A percentile compares a stretch with the other conserved stretches of the same genome.
These are phyloP conservation scores for Acacia melanoxylon DNA, from an alignment of 306 rosid species.

Conservation along the genomic window DNA sequence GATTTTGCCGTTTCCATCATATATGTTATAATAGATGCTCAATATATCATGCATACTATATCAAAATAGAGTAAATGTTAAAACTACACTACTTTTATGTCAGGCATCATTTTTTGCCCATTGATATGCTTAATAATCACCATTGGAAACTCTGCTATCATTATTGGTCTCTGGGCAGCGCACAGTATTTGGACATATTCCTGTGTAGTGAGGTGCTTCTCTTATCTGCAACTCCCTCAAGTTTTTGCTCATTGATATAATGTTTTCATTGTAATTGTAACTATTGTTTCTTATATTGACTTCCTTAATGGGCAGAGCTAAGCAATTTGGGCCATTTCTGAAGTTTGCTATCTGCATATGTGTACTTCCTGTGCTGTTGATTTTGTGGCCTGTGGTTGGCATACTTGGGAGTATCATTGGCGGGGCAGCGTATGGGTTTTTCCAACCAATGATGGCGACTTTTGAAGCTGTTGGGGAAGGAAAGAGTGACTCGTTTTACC, in stretches of 20 bases:
- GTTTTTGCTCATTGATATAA: conserved; percentile 7
- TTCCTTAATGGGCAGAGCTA: conserved; percentile 57
- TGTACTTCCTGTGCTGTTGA: conserved; percentile 64
- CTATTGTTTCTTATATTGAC: conserved; percentile 27
- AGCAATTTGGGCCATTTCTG: conserved; percentile 72
- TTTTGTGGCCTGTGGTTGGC: conserved; percentile 69
- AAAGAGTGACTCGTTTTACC: conserved; percentile 57
- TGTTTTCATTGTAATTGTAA: not conserved
- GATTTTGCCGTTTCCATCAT: conserved; percentile 19
- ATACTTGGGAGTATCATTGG: conserved; percentile 79
- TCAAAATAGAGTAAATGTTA: conserved; percentile 25
- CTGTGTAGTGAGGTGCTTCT: conserved; percentile 69
- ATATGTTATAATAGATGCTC: conserved; percentile 8
- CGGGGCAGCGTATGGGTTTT: conserved; percentile 76
- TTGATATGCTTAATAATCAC: conserved; percentile 69
- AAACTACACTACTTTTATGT: conserved; percentile 34
- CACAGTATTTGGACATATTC: conserved; percentile 76
- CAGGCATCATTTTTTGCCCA: conserved; percentile 82
- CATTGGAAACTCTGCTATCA: conserved; percentile 71
- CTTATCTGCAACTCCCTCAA: conserved; percentile 20
- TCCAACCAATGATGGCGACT: conserved; percentile 78
- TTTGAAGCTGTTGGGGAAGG: conserved; percentile 89
- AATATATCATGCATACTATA: conserved; percentile 8
- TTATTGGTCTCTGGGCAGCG: conserved; percentile 79
- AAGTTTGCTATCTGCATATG: conserved; percentile 66